These are phyloP conservation scores for Xylaria nigripes DNA, from an alignment of 495 filamentous ascomycete species.

Conservation along the genomic window DNA sequence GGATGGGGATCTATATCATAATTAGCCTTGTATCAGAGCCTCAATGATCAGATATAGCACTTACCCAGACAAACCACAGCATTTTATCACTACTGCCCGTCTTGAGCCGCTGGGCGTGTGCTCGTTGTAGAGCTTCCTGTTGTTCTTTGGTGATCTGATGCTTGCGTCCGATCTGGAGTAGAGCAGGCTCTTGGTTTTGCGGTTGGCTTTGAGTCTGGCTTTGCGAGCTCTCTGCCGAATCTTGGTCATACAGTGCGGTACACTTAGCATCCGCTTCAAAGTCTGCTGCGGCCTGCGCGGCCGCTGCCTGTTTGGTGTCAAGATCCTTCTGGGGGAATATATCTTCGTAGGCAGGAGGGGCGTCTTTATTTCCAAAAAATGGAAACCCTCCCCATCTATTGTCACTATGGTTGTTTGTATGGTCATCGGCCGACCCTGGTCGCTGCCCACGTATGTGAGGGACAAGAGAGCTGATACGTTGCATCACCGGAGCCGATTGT, in stretches of 20 bases:
- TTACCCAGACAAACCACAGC: constrained; percentile 80
- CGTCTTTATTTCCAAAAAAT: constrained; percentile 31
- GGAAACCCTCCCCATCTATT: constrained; percentile 64
- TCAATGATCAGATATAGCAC: constrained; percentile 4
- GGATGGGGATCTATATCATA: constrained; percentile 24
- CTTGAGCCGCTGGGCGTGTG: constrained; percentile 69
- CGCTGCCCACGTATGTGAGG: constrained; percentile 45
- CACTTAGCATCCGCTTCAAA: constrained; percentile 60
- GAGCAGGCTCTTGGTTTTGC: constrained; percentile 25
- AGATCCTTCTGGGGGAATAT: constrained; percentile 55
- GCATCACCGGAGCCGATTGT: constrained; percentile 50
- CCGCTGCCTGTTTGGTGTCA: constrained; percentile 54
- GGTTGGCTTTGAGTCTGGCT: background rate
- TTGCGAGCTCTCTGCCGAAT: constrained; percentile 3
- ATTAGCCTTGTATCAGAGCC: constrained; percentile 8
- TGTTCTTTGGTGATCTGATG: constrained; percentile 58
- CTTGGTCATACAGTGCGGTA: constrained; percentile 47
- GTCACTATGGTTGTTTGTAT: constrained; percentile 40
- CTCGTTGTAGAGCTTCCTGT: constrained; percentile 60
- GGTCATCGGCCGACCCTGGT: constrained; percentile 31
- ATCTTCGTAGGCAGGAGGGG: constrained; percentile 68
- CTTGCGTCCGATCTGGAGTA: constrained; percentile 45
- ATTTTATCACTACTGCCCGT: constrained; percentile 65
- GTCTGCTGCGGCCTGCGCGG: constrained; percentile 55
- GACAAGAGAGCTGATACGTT: constrained; percentile 66